Percentiles rank a stretch among this genome's conserved stretches.
These are phyloP conservation scores for Gautieria morchelliformis DNA, from an alignment of 768 basidiomycete genomes.

Conservation along the genomic window DNA sequence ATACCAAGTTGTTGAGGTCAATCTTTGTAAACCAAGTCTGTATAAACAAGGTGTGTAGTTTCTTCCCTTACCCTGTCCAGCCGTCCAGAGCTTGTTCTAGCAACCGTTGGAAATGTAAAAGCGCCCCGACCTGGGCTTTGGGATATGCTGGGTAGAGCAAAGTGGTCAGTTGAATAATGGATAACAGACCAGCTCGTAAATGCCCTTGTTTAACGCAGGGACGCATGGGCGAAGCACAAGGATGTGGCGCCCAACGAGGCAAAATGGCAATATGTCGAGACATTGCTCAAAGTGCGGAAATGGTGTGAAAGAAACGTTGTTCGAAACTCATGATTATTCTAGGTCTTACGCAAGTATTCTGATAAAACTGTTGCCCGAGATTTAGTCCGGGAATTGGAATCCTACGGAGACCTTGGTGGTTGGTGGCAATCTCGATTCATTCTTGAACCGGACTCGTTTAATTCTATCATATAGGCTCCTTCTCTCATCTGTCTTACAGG, in stretches of 20 bases:
- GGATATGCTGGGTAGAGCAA: constrained; percentile 87
- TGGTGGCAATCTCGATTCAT: constrained; percentile 13
- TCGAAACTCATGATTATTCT: background rate
- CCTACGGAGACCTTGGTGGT: constrained; percentile 69
- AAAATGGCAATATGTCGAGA: constrained; percentile 84
- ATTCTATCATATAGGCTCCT: background rate
- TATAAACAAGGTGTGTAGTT: constrained; percentile 79
- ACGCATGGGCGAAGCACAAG: constrained; percentile 91
- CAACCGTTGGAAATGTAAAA: constrained; percentile 83
- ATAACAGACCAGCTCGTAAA: background rate
- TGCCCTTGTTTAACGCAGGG: constrained; percentile 38
- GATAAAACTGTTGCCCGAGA: constrained; percentile 71
- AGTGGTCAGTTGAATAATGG: constrained; percentile 50
- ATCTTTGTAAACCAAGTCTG: constrained; percentile 37
- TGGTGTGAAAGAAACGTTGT: background rate
- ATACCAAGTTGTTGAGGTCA: background rate
- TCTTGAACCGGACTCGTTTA: background rate
- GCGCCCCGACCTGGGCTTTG: constrained; percentile 73
- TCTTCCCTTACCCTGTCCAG: background rate
- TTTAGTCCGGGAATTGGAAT: constrained; percentile 68
- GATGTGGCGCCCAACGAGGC: constrained; percentile 73
- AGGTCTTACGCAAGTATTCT: constrained; percentile 77
- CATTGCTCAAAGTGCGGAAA: constrained; percentile 60
- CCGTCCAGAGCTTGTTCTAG: constrained; percentile 27
- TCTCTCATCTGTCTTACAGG: background rate